Evolutionary conservation across 73 alveolate genomes (phyloP), one percentile per base, ranked within the genome.

Genomic region (Breviolum minutum): DNA sequence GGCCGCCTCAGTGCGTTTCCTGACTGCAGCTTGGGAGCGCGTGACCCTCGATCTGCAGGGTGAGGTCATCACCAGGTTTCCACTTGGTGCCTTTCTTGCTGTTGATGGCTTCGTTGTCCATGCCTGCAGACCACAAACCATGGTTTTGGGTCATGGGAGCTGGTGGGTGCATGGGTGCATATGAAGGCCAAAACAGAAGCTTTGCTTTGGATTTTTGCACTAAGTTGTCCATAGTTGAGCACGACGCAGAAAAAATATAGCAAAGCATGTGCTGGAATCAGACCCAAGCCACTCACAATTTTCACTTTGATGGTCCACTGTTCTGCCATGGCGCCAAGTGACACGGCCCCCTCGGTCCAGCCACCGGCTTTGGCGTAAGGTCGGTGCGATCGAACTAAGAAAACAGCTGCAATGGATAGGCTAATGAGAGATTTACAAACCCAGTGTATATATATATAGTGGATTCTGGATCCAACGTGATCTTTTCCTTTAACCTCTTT

Each of bases 81-180:
- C 98, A 92, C 91, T 92, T 92, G 8, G 98, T 63, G 61, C 98
- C 98, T 32, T 92, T 92, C 98, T 92, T 92, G 79, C 98, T 76
- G 90, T 92, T 74, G 80, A 92, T 92, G 98, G 98, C 98, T 30
- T 92, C 98, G 82, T 92, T 92, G 91, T 92, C 98, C 90, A 92
- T 92, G 87, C 98, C 98, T 73, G 8, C 69, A 11, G 60, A 66
- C 77, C 20, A 84, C 30, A 32, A 14, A n/a, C 4, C 74, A 20
- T 6, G n/a, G 7, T 40, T 40, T 40, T 3, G 54, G 5, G 3
- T 40, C 54, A 40, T 40, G 54, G 54, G 54, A 40, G 54, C 54
- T 40, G 5, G 54, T 40, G 54, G 54, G 54, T 40, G 54, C 54
- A 40, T 40, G 54, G 54, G 54, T 40, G 54, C 54, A 3, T 68